Conservation (phyloP, 495 filamentous ascomycete species). For the Aspergillus nanangensis region DNA sequence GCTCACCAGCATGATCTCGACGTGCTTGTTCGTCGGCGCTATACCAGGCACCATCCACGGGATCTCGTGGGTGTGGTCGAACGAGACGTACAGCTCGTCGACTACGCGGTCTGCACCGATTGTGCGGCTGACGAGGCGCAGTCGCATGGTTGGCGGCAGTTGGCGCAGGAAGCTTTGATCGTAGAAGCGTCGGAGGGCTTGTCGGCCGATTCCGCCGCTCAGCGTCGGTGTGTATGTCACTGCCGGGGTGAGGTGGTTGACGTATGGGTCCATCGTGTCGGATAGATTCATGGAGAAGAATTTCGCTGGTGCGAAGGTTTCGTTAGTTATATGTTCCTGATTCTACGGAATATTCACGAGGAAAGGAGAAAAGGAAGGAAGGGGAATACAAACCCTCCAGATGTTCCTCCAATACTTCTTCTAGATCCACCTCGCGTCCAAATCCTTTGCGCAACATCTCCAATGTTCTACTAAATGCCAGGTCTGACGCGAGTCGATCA, state of each 20-base stretch:
- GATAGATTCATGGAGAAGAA: constrained; percentile 41
- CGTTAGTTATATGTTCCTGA: background rate
- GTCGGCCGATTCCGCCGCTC: constrained; percentile 70
- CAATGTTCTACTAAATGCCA: constrained; percentile 56
- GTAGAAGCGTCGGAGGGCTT: constrained; percentile 68
- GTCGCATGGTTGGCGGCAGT: constrained; percentile 61
- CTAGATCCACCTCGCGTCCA: constrained; percentile 53
- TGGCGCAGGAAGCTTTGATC: constrained; percentile 66
- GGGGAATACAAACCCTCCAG: constrained; percentile 40
- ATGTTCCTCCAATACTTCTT: constrained; percentile 56
- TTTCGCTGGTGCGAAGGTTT: constrained; percentile 24
- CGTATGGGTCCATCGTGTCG: constrained; percentile 52
- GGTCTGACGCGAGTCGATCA: constrained; percentile 44
- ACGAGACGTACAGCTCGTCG: constrained; percentile 54
- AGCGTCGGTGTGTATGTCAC: constrained; percentile 55
- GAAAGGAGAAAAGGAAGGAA: too few species aligned
- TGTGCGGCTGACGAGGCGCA: constrained; percentile 71
- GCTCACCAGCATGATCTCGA: constrained; percentile 69
- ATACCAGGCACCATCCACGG: constrained; percentile 82
- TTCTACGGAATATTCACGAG: background rate
- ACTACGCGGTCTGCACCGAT: constrained; percentile 56
- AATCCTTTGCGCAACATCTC: constrained; percentile 51
- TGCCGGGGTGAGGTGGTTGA: constrained; percentile 41
- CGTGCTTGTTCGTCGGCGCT: constrained; percentile 60
- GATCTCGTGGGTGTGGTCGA: constrained; percentile 67